Conservation (phyloP, 2,329 filamentous ascomycete genomes). For the Ceratocystis variospora region DNA sequence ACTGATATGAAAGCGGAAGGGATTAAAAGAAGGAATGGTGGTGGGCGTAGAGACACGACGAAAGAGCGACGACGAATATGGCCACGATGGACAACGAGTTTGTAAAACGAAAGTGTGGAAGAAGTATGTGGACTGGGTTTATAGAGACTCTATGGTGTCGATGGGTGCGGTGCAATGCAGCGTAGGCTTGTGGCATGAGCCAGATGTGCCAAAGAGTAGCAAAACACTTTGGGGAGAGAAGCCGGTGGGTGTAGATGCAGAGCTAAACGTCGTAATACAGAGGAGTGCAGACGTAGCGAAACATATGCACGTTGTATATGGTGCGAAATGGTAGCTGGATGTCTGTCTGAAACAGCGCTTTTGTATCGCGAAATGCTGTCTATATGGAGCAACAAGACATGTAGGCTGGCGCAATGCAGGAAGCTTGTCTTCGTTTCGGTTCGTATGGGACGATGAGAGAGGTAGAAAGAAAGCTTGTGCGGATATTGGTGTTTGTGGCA, state of each 20-base stretch:
- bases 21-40: background rate
- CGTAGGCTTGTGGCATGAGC: background rate
- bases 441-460: background rate
- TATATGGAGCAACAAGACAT: background rate
- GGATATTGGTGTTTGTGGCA: background rate
- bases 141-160: background rate
- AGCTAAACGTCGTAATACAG: background rate
- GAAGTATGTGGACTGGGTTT: background rate
- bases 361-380: background rate
- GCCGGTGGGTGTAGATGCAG: constrained; percentile 2
- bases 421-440: background rate
- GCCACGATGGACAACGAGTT: background rate
- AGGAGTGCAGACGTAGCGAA: background rate
- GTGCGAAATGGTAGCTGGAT: background rate
- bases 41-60: background rate
- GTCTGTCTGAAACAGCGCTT: constrained; percentile 3
- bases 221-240: background rate
- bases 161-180: background rate
- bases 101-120: background rate
- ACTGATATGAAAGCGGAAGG: background rate
- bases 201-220: background rate
- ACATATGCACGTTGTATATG: background rate
- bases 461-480: background rate
- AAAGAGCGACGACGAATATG: background rate
- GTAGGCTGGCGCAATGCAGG: constrained; percentile 3